A percentile compares a stretch with the other conserved stretches of the same genome.
These are phyloP conservation scores for Senecio squalidus DNA, from an alignment of 140 eudicot species.

Conservation along the genomic window DNA sequence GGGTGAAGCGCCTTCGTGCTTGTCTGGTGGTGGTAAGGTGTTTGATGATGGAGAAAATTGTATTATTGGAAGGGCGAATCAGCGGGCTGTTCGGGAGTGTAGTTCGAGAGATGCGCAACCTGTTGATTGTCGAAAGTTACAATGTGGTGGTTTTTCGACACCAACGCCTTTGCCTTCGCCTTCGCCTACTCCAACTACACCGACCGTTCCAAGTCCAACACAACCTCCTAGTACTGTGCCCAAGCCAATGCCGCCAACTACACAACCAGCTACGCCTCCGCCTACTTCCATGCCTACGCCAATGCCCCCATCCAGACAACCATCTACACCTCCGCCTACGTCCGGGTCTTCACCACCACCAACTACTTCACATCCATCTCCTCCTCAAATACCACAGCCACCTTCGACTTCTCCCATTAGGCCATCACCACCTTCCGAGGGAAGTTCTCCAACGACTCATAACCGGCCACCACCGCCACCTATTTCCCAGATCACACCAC, in stretches of 20 bases:
- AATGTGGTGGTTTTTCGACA: slow-evolving; percentile 28
- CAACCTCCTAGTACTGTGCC: slow-evolving; percentile 10
- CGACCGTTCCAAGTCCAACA: neutral
- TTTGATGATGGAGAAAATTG: slow-evolving; percentile 54
- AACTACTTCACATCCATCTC: neutral
- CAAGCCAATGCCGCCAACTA: slow-evolving; percentile 9
- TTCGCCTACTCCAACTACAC: slow-evolving; percentile 18
- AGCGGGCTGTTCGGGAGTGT: slow-evolving; percentile 51
- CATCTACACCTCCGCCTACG: slow-evolving; percentile 36
- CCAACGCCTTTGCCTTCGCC: slow-evolving; percentile 21
- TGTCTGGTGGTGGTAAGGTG: slow-evolving; percentile 28
- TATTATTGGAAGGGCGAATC: slow-evolving; percentile 42
- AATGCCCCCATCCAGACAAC: neutral
- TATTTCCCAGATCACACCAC: slow-evolving; percentile 8
- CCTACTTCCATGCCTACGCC: slow-evolving; percentile 12
- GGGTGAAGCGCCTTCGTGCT: slow-evolving; percentile 61
- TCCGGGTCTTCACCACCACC: slow-evolving; percentile 41
- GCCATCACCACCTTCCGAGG: slow-evolving; percentile 28
- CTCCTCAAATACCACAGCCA: slow-evolving; percentile 11
- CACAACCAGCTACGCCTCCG: neutral
- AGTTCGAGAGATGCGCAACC: slow-evolving; percentile 48
- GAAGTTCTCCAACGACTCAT: slow-evolving; percentile 28
- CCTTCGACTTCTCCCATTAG: slow-evolving; percentile 13
- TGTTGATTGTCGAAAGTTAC: slow-evolving; percentile 54
- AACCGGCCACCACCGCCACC: slow-evolving; percentile 34